Conservation (phyloP, 441 rosid species). For the Euphorbia celastroides region DNA sequence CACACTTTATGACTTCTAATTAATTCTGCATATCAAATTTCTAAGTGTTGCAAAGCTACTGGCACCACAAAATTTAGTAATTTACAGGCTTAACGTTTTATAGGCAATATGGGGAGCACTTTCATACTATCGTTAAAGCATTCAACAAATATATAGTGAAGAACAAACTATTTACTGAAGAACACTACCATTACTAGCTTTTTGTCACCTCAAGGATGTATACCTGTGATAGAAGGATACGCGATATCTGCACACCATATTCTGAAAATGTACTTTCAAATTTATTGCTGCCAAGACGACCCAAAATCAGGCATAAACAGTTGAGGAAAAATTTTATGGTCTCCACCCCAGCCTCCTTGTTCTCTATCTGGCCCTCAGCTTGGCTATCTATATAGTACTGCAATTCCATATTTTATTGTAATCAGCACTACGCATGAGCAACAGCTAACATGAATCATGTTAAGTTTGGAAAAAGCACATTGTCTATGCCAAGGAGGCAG, state of each 20-base stretch:
- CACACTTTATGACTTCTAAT: neutral
- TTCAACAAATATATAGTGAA: conserved; percentile 7
- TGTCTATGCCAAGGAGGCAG: neutral
- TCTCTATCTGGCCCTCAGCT: conserved; percentile 37
- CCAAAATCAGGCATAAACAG: conserved; percentile 88
- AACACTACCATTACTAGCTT: neutral
- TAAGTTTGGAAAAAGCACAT: neutral
- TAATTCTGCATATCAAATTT: neutral
- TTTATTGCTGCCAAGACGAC: conserved; percentile 68
- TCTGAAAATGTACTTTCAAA: conserved; percentile 50
- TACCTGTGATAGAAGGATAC: conserved; percentile 72
- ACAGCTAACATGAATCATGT: neutral
- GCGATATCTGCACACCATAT: conserved; percentile 64
- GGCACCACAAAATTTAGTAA: neutral
- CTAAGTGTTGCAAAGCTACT: neutral
- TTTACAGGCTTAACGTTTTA: neutral
- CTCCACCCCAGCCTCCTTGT: conserved; percentile 49
- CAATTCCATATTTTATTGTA: conserved; percentile 18
- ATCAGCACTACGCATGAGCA: conserved; percentile 24
- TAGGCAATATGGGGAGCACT: neutral
- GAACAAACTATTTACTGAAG: neutral
- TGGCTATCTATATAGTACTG: conserved; percentile 62
- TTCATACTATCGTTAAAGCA: neutral
- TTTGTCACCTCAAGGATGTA: conserved; percentile 13
- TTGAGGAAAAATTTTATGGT: conserved; percentile 75